Evolutionary conservation across 805 yeast genomes (phyloP).

Genomic region (Wickerhamomyces chaumierensis): DNA sequence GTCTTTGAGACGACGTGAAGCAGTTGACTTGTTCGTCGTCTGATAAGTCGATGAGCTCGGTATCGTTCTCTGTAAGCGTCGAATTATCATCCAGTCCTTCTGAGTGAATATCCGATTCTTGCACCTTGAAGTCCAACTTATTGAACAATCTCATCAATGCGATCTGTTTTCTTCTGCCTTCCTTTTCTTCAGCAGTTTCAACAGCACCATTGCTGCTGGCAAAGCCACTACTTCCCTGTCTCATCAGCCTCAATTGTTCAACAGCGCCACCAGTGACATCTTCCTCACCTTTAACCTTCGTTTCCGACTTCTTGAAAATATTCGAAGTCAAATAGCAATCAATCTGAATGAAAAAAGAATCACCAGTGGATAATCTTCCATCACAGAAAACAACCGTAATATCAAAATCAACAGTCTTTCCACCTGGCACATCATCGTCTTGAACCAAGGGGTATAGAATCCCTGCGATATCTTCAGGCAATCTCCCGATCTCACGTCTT

Average conservation of each 20-base stretch:
- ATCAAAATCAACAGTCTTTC: conserved; percentile 37
- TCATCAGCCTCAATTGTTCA: conserved; percentile 12
- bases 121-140: conserved; percentile 26
- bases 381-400: conserved; percentile 51
- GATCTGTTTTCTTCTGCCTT: conserved; percentile 38
- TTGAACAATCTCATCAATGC: conserved; percentile 48
- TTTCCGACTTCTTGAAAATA: conserved; percentile 12
- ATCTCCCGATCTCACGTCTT: conserved; percentile 60
- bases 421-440: conserved; percentile 20
- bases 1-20: conserved; percentile 4
- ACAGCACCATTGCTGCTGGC: conserved; percentile 12
- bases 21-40: conserved; percentile 21
- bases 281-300: conserved; percentile 1
- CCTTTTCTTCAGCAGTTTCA: conserved; percentile 45
- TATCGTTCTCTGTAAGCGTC: conserved; percentile 8
- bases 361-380: conserved; percentile 57
- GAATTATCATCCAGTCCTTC: conserved; percentile 9
- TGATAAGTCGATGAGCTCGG: conserved; percentile 24
- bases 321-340: conserved; percentile 47
- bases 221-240: conserved; percentile 4
- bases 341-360: conserved; percentile 56
- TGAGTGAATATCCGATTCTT: neutral
- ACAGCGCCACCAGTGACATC: conserved; percentile 11
- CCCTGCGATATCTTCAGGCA: conserved; percentile 59
- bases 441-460: conserved; percentile 57